Base-by-base conservation (phyloP, 192 early-diverging fungal genomes). In the Paraglomus brasilianum region DNA sequence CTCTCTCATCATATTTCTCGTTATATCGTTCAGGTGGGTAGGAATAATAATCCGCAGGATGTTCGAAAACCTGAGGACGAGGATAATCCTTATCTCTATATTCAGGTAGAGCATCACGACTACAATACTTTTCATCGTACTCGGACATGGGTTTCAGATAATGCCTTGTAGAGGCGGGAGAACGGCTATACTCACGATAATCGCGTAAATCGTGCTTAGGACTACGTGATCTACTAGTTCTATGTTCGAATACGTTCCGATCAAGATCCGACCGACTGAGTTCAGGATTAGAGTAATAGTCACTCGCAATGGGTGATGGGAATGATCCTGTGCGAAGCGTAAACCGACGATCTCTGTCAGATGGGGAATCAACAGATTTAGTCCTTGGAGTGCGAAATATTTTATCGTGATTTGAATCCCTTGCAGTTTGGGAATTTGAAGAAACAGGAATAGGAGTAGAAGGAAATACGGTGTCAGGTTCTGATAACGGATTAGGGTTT, bases 11-110 rank as follows among this genome's bases (percentile, higher is more conserved):
- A 56, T 56, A 56, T 6, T 56, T 56, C 11, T 56, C 53, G 36
- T 10, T 56, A 6, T 56, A 56, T 2, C 53, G 17, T n/a, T 49
- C 17, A 30, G 30, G 30, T 30, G 30, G 30, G 3, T 49, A n/a
- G 36, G 53, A 4, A 56, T 21, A 56, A 56, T 56, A 36, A 30
- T 63, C 42, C 9, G 36, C 61, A 15, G 43, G 19, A 8, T 22
- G 8, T 30, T 63, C 44, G 7, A 47, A 47, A 30, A 30, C 10
- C 21, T 24, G 17, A 11, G 53, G 36, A 22, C 53, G 53, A 2
- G 53, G 9, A 22, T 56, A 56, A 56, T 56, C 17, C 36, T 56
- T 56, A 5, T 63, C 61, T 47, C 61, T 42, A 46, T 45, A 46
- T 14, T 63, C 61, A 19, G 11, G 41, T 1, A 42, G 43, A 7